Percentiles rank a stretch among this genome's conserved stretches.
These are phyloP conservation scores for Setaria viridis DNA, from an alignment of 202 grass and related monocot genomes.

Conservation along the genomic window DNA sequence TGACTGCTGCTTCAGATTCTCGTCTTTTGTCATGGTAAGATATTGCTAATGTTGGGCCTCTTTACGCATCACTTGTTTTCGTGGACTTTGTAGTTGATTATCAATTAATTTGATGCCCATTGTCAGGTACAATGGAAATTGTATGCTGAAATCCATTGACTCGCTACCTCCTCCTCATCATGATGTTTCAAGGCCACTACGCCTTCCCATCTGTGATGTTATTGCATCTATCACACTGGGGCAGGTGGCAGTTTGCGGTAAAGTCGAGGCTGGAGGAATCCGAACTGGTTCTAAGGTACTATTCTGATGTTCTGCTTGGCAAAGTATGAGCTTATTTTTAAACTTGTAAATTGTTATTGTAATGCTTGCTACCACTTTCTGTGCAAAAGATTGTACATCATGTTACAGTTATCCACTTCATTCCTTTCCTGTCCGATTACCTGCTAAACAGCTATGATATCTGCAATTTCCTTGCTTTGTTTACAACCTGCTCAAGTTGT, in stretches of 20 bases:
- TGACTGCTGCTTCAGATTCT: constrained; percentile 58
- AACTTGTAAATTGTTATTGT: not conserved
- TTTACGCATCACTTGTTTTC: not conserved
- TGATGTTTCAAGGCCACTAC: constrained; percentile 71
- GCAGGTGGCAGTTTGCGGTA: constrained; percentile 78
- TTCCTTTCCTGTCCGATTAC: not conserved
- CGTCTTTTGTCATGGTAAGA: constrained; percentile 83
- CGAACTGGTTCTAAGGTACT: constrained; percentile 77
- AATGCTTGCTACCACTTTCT: not conserved
- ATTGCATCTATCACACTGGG: constrained; percentile 67
- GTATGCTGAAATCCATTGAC: constrained; percentile 77
- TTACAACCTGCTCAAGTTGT: not conserved
- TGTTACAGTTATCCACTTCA: not conserved
- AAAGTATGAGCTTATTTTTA: not conserved
- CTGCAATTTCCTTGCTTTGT: constrained; percentile 14
- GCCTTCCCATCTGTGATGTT: constrained; percentile 88
- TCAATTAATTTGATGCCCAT: constrained; percentile 28
- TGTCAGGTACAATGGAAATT: constrained; percentile 70
- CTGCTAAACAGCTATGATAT: not conserved
- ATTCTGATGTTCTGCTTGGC: constrained; percentile 5
- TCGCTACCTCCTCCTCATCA: constrained; percentile 52
- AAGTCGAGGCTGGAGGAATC: constrained; percentile 75
- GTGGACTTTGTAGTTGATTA: not conserved
- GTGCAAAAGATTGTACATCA: not conserved
- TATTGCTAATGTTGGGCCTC: constrained; percentile 13